A percentile compares a stretch with the other conserved stretches of the same genome.
Conservation (phyloP, 805 yeast genomes). For the Candida ipomoeae region DNA sequence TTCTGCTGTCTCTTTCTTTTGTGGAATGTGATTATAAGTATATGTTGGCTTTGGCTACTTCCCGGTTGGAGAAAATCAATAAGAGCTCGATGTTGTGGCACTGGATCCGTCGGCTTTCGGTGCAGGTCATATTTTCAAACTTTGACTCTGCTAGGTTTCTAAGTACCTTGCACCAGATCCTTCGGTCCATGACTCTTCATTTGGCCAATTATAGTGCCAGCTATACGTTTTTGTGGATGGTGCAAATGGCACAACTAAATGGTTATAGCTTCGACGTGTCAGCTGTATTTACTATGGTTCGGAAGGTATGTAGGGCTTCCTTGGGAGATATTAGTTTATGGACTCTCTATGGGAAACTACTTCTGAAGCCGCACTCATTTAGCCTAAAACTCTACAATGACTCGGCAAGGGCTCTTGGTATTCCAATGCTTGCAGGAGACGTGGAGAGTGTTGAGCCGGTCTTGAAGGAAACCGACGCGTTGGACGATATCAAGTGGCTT, state of each 20-base stretch:
- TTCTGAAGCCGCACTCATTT: not conserved
- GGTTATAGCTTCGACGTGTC: constrained; percentile 11
- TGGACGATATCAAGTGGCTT: constrained; percentile 15
- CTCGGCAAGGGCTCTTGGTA: not conserved
- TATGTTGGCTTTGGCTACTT: constrained; percentile 30
- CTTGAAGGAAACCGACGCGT: not conserved
- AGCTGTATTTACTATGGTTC: constrained; percentile 1
- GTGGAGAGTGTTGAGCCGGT: not conserved
- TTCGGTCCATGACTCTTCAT: constrained; percentile 32
- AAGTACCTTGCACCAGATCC: constrained; percentile 14
- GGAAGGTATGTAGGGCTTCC: constrained; percentile 9
- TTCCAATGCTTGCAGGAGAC: not conserved
- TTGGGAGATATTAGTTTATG: constrained; percentile 20
- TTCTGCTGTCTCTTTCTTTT: constrained; percentile 7
- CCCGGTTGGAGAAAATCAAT: constrained; percentile 33
- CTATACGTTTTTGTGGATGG: constrained; percentile 29
- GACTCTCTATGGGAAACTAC: constrained; percentile 11
- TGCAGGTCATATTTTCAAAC: constrained; percentile 13
- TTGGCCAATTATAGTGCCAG: constrained; percentile 39
- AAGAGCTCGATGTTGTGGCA: constrained; percentile 39
- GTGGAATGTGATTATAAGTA: constrained; percentile 4
- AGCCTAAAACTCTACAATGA: not conserved
- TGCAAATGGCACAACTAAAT: constrained; percentile 5
- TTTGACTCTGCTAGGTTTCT: not conserved
- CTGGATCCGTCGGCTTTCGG: constrained; percentile 19